Evolutionary conservation across 345 rosid genomes (phyloP).

Genomic region (Dipteronia dyeriana): DNA sequence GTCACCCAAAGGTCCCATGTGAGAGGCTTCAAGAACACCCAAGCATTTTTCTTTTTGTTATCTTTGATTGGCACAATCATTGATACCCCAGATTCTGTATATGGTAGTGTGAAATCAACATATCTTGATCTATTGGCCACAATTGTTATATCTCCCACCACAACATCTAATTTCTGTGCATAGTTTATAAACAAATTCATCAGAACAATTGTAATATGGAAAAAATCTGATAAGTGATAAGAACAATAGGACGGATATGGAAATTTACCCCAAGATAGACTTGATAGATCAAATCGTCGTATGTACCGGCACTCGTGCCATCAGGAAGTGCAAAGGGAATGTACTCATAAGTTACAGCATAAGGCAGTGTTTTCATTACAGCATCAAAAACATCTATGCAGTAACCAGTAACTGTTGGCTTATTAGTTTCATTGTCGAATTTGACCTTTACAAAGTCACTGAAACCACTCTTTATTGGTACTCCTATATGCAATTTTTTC

Average conservation of each 20-base stretch:
- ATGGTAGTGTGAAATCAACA: constrained; percentile 75
- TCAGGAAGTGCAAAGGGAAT: constrained; percentile 29
- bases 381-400: constrained; percentile 49
- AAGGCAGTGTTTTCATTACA: constrained; percentile 43
- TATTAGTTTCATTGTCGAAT: constrained; percentile 25
- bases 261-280: constrained; percentile 41
- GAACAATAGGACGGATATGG: neutral
- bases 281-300: constrained; percentile 46
- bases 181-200: neutral
- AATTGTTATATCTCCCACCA: constrained; percentile 73
- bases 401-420: constrained; percentile 28
- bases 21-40: constrained; percentile 72
- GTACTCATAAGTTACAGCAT: constrained; percentile 38
- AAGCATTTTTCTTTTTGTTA: constrained; percentile 41
- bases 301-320: constrained; percentile 24
- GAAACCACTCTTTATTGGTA: constrained; percentile 43
- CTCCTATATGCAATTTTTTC: constrained; percentile 44
- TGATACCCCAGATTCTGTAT: constrained; percentile 63
- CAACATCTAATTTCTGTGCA: constrained; percentile 50
- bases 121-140: constrained; percentile 38
- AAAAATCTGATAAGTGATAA: neutral
- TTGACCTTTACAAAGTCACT: constrained; percentile 39
- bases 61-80: constrained; percentile 64
- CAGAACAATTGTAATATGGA: neutral
- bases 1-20: constrained; percentile 68